Conservation (phyloP, 2,329 filamentous ascomycete genomes). For the Trichothecium sympodiale region DNA sequence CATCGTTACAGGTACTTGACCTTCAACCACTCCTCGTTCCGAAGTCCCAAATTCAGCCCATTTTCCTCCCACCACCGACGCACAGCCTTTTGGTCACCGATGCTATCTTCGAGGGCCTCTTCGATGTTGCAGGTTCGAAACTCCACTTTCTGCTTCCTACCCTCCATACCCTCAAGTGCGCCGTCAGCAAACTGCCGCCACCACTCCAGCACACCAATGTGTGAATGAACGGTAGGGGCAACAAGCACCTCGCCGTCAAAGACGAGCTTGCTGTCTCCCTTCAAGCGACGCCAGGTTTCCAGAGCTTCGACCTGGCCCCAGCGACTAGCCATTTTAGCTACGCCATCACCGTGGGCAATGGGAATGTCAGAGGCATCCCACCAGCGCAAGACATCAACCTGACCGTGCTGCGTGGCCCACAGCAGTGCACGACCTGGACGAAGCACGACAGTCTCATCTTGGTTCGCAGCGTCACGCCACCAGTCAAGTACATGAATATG, state of each 20-base stretch:
- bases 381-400: slow-evolving; percentile 69
- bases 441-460: slow-evolving; percentile 48
- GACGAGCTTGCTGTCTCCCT: slow-evolving; percentile 54
- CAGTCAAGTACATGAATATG: slow-evolving; percentile 82
- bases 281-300: slow-evolving; percentile 65
- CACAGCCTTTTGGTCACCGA: slow-evolving; percentile 62
- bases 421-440: slow-evolving; percentile 79
- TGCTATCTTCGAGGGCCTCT: slow-evolving; percentile 82
- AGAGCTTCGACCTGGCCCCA: slow-evolving; percentile 78
- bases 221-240: slow-evolving; percentile 77
- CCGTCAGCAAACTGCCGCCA: slow-evolving; percentile 63
- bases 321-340: slow-evolving; percentile 74
- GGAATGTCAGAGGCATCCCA: slow-evolving; percentile 77
- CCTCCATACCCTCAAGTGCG: slow-evolving; percentile 41
- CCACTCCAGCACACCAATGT: slow-evolving; percentile 81
- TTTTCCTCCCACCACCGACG: slow-evolving; percentile 81
- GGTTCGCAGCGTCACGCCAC: slow-evolving; percentile 67
- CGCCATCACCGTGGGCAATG: slow-evolving; percentile 67
- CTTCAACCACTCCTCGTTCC: slow-evolving; percentile 85
- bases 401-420: slow-evolving; percentile 73
- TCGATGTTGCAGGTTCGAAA: slow-evolving; percentile 95
- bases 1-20: slow-evolving; percentile 54
- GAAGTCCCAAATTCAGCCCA: slow-evolving; percentile 68
- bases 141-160: slow-evolving; percentile 59
- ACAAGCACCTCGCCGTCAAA: slow-evolving; percentile 79